A percentile compares a stretch with the other conserved stretches of the same genome.
Conservation (phyloP, 352 stramenopile species). For the Phytophthora kernoviae region DNA sequence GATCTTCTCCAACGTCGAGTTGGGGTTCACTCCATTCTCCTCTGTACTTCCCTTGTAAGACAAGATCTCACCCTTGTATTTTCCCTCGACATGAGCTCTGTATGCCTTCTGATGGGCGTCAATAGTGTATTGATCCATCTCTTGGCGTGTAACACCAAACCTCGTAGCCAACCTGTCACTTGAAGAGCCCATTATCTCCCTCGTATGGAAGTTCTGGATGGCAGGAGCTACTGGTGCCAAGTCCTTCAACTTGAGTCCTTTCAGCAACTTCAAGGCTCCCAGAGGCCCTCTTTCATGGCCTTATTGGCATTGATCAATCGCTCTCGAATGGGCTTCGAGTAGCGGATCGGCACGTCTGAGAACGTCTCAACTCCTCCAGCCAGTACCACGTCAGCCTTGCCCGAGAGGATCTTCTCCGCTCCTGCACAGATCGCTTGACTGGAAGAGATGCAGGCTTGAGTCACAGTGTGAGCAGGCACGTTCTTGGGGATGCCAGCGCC, state of each 20-base stretch:
- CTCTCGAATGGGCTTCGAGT: conserved; percentile 88
- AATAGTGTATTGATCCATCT: conserved; percentile 98
- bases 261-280: conserved; percentile 91
- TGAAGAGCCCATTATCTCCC: conserved; percentile 98
- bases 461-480: conserved; percentile 96
- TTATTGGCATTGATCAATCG: conserved; percentile 89
- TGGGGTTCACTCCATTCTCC: conserved; percentile 98
- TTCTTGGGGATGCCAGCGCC: conserved; percentile 94
- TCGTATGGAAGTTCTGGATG: conserved; percentile 99
- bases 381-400: conserved; percentile 95
- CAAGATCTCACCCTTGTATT: conserved; percentile 93
- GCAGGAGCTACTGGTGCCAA: conserved; percentile 94
- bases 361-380: conserved; percentile 97
- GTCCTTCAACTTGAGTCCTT: conserved; percentile 93
- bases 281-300: conserved; percentile 95
- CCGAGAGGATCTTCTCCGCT: conserved; percentile 96
- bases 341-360: conserved; percentile 97
- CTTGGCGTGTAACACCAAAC: conserved; percentile 95
- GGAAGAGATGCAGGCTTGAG: conserved; percentile 96
- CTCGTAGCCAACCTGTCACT: conserved; percentile 93
- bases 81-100: conserved; percentile 94
- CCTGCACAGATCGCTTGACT: conserved; percentile 94
- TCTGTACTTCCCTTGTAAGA: conserved; percentile 95
- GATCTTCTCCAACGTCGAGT: conserved; percentile 95
- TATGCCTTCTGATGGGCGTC: conserved; percentile 93